Evolutionary conservation across 306 rosid genomes (phyloP).

Genomic region (Clitoria ternatea): DNA sequence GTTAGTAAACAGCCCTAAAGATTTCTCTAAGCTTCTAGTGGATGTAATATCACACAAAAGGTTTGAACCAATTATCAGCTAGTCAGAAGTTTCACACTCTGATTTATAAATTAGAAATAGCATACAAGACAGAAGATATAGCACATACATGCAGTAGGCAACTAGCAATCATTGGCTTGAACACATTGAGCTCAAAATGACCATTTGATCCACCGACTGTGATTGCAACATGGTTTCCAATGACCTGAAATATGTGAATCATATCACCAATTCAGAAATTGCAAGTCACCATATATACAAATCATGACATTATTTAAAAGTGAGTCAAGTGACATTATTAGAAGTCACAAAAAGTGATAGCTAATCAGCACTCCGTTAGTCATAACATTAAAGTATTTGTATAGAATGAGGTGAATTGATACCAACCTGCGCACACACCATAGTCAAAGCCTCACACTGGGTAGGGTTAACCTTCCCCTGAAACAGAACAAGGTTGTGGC

Average conservation of each 20-base stretch:
- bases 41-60: not conserved
- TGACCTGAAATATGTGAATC: slow-evolving; percentile 51
- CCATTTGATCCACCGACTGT: slow-evolving; percentile 97
- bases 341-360: slow-evolving; percentile 6
- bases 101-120: not conserved
- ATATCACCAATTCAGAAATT: not conserved
- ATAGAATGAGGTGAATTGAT: slow-evolving; percentile 1
- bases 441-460: slow-evolving; percentile 97
- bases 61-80: slow-evolving; percentile 12
- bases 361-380: slow-evolving; percentile 1
- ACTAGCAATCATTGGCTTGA: slow-evolving; percentile 90
- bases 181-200: slow-evolving; percentile 97
- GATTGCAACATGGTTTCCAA: slow-evolving; percentile 94
- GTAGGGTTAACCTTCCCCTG: slow-evolving; percentile 99
- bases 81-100: not conserved
- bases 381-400: slow-evolving; percentile 5
- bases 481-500: slow-evolving; percentile 30
- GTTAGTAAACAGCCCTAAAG: not conserved
- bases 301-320: no score
- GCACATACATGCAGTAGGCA: slow-evolving; percentile 75
- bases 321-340: not conserved
- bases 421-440: slow-evolving; percentile 98
- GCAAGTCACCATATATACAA: not conserved
- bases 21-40: not conserved
- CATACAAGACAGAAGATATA: not conserved